Evolutionary conservation across 129 eudicot genomes (phyloP).

Genomic region (Tagetes patula): DNA sequence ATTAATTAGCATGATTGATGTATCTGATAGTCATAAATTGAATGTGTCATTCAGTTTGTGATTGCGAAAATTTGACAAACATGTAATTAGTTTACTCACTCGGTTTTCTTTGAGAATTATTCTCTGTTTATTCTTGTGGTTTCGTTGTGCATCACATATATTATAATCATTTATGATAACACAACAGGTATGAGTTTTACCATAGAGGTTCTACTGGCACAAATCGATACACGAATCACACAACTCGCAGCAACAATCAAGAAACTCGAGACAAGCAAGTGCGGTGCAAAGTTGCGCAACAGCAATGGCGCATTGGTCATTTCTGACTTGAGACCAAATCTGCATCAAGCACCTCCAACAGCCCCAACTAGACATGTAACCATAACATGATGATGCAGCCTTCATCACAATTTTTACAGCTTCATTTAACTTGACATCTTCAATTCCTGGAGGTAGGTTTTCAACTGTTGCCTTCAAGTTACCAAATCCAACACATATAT

Average conservation of each 20-base stretch:
- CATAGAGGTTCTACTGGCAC: conserved; percentile 10
- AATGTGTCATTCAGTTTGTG: no score
- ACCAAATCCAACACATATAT: conserved; percentile 70
- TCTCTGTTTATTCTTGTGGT: no score
- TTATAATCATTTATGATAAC: not conserved
- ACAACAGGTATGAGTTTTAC: not conserved
- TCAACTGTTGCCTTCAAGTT: conserved; percentile 63
- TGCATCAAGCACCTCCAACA: conserved; percentile 77
- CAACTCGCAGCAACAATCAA: conserved; percentile 64
- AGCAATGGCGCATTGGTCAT: conserved; percentile 55
- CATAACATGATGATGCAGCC: conserved; percentile 54
- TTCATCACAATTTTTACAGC: conserved; percentile 53
- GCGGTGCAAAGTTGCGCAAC: conserved; percentile 67
- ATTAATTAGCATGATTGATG: no score
- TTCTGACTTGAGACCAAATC: conserved; percentile 42
- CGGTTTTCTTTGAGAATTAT: no score
- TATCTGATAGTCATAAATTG: no score
- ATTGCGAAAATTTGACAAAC: no score
- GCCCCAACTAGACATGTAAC: conserved; percentile 33
- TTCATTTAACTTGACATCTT: conserved; percentile 49
- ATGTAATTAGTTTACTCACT: no score
- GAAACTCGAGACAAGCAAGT: conserved; percentile 69
- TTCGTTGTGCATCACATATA: no score
- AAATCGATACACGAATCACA: conserved; percentile 44
- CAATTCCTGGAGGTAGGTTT: conserved; percentile 54